Percentiles rank a stretch among this genome's conserved stretches.
Evolutionary conservation across 768 basidiomycete species (phyloP).

Genomic region (Infundibulicybe gibba): DNA sequence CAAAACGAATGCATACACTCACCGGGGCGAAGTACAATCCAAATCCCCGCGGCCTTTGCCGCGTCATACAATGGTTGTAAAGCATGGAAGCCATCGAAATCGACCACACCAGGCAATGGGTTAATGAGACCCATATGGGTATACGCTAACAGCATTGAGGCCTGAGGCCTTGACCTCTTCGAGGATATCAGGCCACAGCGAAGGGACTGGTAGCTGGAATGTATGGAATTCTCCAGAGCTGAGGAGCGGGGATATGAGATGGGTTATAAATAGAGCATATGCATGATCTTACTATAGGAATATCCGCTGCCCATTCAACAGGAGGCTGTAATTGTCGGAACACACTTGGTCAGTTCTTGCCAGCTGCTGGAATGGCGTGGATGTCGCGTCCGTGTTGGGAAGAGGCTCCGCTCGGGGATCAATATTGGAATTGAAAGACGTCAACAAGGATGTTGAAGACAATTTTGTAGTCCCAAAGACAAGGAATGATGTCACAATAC

Average conservation of each 20-base stretch:
- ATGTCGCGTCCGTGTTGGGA: background rate
- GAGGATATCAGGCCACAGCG: slow-evolving; percentile 78
- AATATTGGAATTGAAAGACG: slow-evolving; percentile 5
- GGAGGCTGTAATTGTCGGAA: slow-evolving; percentile 70
- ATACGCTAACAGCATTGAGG: slow-evolving; percentile 74
- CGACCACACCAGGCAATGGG: slow-evolving; percentile 69
- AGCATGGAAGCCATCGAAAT: slow-evolving; percentile 69
- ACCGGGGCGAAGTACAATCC: slow-evolving; percentile 80
- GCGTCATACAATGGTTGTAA: slow-evolving; percentile 72
- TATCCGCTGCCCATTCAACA: slow-evolving; percentile 64
- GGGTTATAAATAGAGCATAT: background rate
- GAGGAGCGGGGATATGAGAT: background rate
- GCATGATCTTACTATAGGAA: slow-evolving; percentile 59
- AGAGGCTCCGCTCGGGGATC: too few relatives aligned
- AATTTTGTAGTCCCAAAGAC: slow-evolving; percentile 17
- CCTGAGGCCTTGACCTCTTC: slow-evolving; percentile 82
- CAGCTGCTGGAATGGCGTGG: slow-evolving; percentile 4
- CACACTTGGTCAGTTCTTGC: slow-evolving; percentile 34
- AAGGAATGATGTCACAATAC: slow-evolving; percentile 19
- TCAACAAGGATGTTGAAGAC: slow-evolving; percentile 2
- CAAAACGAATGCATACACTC: slow-evolving; percentile 8
- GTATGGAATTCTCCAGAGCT: slow-evolving; percentile 87
- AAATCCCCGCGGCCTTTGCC: slow-evolving; percentile 69
- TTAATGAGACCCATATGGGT: slow-evolving; percentile 79
- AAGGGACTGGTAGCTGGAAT: slow-evolving; percentile 76